These are phyloP conservation scores for Paxillus involutus DNA, from an alignment of 768 basidiomycete species.

Conservation along the genomic window DNA sequence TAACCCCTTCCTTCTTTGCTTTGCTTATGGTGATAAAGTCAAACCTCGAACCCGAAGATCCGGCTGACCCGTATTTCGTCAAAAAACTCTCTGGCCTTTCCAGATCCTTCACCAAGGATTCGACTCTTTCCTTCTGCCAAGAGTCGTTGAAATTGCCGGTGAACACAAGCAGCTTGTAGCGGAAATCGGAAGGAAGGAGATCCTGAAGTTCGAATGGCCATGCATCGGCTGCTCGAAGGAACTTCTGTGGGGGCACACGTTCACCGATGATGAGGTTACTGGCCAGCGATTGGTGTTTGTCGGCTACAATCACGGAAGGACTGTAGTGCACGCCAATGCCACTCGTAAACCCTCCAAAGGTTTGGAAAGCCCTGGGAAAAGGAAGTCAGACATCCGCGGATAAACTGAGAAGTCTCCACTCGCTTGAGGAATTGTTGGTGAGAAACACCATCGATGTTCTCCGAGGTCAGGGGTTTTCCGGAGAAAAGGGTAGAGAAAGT, in stretches of 20 bases:
- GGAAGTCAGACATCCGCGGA: neutral
- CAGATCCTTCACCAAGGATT: constrained; percentile 28
- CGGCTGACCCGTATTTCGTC: constrained; percentile 17
- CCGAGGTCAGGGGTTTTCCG: constrained; percentile 45
- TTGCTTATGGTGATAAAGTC: constrained; percentile 28
- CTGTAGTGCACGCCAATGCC: constrained; percentile 52
- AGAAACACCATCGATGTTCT: constrained; percentile 35
- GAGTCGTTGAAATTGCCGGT: constrained; percentile 34
- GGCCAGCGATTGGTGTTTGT: constrained; percentile 37
- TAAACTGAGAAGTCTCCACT: constrained; percentile 4
- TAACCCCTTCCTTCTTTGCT: constrained; percentile 32
- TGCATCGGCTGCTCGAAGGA: constrained; percentile 47
- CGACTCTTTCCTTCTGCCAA: constrained; percentile 22
- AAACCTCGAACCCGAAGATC: constrained; percentile 28
- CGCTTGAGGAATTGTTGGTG: constrained; percentile 48
- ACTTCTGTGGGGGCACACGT: constrained; percentile 47
- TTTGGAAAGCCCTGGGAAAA: constrained; percentile 40
- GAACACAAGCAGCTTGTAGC: constrained; percentile 51
- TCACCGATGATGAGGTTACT: constrained; percentile 45
- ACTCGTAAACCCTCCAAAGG: constrained; percentile 45
- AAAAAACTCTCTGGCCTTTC: constrained; percentile 27
- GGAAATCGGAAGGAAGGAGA: constrained; percentile 44
- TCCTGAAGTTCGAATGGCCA: constrained; percentile 51
- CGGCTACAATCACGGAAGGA: constrained; percentile 37
- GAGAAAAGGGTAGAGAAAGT: constrained; percentile 52